Percentiles rank a stretch among this genome's conserved stretches.
These are phyloP conservation scores for Polygonum aviculare DNA, from an alignment of 148 eudicot genomes.

Conservation along the genomic window DNA sequence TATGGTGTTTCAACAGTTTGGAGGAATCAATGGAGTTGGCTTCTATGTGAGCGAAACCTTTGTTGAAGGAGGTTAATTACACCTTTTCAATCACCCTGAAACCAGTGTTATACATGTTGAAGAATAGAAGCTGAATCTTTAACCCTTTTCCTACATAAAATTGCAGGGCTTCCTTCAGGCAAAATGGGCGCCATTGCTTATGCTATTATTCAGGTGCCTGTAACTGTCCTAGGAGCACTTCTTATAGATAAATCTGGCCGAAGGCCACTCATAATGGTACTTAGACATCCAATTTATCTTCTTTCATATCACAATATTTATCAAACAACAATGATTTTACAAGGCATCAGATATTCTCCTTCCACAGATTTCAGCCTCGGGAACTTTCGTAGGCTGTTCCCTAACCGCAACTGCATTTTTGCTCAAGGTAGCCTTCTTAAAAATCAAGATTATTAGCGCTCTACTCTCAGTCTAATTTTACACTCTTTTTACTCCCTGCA, in stretches of 20 bases:
- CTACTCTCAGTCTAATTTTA: neutral
- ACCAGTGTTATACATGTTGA: neutral
- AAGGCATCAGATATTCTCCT: neutral
- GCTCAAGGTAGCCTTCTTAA: conserved; percentile 39
- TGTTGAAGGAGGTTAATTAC: conserved; percentile 41
- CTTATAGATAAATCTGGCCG: conserved; percentile 77
- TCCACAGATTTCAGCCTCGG: conserved; percentile 59
- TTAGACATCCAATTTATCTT: neutral
- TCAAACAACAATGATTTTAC: neutral
- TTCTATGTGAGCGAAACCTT: conserved; percentile 70
- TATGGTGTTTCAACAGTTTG: conserved; percentile 80
- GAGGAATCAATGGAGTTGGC: conserved; percentile 71
- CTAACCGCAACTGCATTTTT: conserved; percentile 53
- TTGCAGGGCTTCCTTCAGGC: conserved; percentile 51
- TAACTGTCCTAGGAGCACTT: conserved; percentile 52
- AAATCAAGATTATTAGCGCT: neutral
- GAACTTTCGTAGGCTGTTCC: conserved; percentile 66
- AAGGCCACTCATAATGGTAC: conserved; percentile 61
- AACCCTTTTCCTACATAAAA: neutral
- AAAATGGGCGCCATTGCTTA: conserved; percentile 52
- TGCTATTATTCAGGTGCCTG: conserved; percentile 56
- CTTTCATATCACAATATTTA: neutral
- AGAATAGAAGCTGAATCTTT: neutral
- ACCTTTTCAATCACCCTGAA: neutral
- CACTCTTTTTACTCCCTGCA: neutral